Conservation (phyloP, 768 basidiomycete species). For the Lactifluus piperatus region DNA sequence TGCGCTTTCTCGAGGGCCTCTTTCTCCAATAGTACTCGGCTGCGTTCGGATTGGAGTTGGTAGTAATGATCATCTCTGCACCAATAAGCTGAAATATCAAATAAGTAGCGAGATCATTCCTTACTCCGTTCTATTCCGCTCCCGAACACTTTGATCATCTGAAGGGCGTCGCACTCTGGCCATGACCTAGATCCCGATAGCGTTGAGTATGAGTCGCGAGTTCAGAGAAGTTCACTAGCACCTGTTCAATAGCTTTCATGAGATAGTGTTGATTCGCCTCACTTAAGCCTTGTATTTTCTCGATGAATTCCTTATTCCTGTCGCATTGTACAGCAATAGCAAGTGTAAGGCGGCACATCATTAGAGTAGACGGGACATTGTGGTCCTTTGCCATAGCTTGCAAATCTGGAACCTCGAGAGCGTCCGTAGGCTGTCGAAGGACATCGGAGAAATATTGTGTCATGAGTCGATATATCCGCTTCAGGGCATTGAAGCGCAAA, state of each 20-base stretch:
- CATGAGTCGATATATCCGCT: conserved; percentile 79
- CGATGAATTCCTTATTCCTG: conserved; percentile 81
- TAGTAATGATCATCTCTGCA: conserved; percentile 84
- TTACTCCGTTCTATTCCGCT: conserved; percentile 71
- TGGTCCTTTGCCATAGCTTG: conserved; percentile 78
- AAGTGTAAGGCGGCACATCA: conserved; percentile 73
- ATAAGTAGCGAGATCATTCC: conserved; percentile 26
- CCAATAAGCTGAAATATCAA: neutral
- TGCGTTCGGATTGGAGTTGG: conserved; percentile 71
- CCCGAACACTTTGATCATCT: conserved; percentile 41
- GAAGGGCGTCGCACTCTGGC: conserved; percentile 48
- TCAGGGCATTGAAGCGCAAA: conserved; percentile 71
- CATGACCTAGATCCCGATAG: conserved; percentile 50
- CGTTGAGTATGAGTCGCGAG: neutral
- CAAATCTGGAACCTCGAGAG: conserved; percentile 81
- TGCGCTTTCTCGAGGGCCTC: conserved; percentile 80
- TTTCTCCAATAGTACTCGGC: conserved; percentile 72
- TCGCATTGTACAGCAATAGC: conserved; percentile 86
- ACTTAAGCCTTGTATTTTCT: conserved; percentile 75
- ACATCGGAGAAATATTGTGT: conserved; percentile 83
- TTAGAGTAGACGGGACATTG: conserved; percentile 52
- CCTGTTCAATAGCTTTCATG: conserved; percentile 93
- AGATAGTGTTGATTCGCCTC: conserved; percentile 80
- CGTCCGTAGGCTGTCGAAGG: conserved; percentile 67
- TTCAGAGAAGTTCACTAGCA: conserved; percentile 24